Conservation (phyloP, 352 stramenopile species). For the Blastocystis sp. region DNA sequence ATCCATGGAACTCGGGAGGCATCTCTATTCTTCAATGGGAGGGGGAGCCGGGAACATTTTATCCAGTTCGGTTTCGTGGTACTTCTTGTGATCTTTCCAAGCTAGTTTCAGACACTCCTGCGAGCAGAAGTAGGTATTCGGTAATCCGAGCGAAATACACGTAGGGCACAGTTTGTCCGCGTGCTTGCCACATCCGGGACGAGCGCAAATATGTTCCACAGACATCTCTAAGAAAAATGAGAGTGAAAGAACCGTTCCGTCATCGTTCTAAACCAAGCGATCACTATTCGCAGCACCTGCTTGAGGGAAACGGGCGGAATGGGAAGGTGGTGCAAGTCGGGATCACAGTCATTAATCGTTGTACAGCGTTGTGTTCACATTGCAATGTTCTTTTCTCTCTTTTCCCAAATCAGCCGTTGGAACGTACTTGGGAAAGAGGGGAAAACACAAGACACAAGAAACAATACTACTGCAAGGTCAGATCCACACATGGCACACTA, state of each 20-base stretch:
- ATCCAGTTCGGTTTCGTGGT: constrained; percentile 89
- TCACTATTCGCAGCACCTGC: too few relatives aligned
- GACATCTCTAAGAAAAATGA: constrained; percentile 56
- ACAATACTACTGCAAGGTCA: too few relatives aligned
- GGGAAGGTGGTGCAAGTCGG: too few relatives aligned
- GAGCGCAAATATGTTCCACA: constrained; percentile 22
- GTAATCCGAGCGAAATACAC: constrained; percentile 85
- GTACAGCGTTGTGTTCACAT: too few relatives aligned
- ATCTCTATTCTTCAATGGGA: constrained; percentile 28
- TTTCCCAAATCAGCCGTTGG: too few relatives aligned
- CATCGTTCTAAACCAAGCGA: too few relatives aligned
- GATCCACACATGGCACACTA: too few relatives aligned
- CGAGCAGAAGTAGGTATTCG: constrained; percentile 73
- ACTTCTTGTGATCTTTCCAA: constrained; percentile 88
- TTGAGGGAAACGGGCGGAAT: too few relatives aligned
- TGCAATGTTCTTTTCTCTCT: too few relatives aligned
- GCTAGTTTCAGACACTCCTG: constrained; percentile 90
- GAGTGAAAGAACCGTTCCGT: background rate
- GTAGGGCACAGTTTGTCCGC: constrained; percentile 83
- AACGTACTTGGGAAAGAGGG: too few relatives aligned
- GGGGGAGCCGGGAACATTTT: constrained; percentile 72
- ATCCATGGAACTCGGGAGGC: constrained; percentile 74
- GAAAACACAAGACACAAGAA: too few relatives aligned
- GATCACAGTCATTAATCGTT: too few relatives aligned
- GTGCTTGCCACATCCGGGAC: constrained; percentile 76